A percentile compares a stretch with the other conserved stretches of the same genome.
Evolutionary conservation across 495 filamentous ascomycete species (phyloP).

Genomic region (Delitschia confertaspora): DNA sequence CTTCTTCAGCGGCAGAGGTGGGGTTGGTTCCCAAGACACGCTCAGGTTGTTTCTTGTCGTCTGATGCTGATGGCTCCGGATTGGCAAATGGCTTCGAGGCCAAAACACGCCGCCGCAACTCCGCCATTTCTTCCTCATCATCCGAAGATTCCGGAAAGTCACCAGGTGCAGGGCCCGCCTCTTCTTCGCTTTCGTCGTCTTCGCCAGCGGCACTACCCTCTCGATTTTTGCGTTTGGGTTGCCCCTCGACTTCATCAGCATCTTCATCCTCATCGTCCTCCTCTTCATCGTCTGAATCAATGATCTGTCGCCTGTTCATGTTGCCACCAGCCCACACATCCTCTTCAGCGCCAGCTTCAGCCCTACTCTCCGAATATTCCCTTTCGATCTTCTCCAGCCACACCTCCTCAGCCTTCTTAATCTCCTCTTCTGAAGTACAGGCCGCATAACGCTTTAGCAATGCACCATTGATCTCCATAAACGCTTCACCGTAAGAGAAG

Average conservation of each 20-base stretch:
- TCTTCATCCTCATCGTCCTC: slow-evolving; percentile 45
- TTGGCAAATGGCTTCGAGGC: slow-evolving; percentile 79
- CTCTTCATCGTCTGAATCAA: slow-evolving; percentile 46
- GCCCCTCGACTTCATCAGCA: slow-evolving; percentile 46
- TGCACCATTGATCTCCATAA: slow-evolving; percentile 77
- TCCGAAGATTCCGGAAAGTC: slow-evolving; percentile 71
- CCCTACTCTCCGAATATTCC: slow-evolving; percentile 76
- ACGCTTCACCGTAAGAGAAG: slow-evolving; percentile 81
- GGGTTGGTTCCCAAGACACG: slow-evolving; percentile 7
- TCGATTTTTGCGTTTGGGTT: slow-evolving; percentile 32
- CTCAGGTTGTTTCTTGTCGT: slow-evolving; percentile 47
- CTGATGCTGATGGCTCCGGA: slow-evolving; percentile 45
- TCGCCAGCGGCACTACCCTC: slow-evolving; percentile 35
- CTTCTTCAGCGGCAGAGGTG: slow-evolving; percentile 25
- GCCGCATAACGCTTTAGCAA: slow-evolving; percentile 77
- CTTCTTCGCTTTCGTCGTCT: slow-evolving; percentile 25
- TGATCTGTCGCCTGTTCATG: slow-evolving; percentile 54
- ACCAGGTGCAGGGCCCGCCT: slow-evolving; percentile 47
- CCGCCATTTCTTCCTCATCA: slow-evolving; percentile 83
- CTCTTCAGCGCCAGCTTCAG: slow-evolving; percentile 45
- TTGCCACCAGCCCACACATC: slow-evolving; percentile 84
- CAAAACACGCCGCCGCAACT: slow-evolving; percentile 73
- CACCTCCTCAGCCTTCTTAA: slow-evolving; percentile 74
- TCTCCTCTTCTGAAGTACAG: slow-evolving; percentile 71
- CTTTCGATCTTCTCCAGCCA: slow-evolving; percentile 86